A percentile compares a stretch with the other conserved stretches of the same genome.
These are phyloP conservation scores for Pichia rugopelliculosa DNA, from an alignment of 805 yeast species.

Conservation along the genomic window DNA sequence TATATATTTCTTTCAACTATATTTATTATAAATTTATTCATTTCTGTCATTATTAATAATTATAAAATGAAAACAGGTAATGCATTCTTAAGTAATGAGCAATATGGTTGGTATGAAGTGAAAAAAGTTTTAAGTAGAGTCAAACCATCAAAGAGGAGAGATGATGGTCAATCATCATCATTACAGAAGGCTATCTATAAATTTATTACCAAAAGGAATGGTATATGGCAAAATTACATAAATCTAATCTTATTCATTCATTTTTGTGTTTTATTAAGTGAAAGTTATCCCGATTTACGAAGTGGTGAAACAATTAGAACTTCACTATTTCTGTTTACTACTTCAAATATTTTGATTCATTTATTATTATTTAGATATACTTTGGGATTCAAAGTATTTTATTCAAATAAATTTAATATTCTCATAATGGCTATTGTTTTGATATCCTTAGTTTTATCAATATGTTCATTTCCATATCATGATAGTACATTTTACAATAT, in stretches of 20 bases:
- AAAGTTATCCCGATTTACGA: constrained; percentile 46
- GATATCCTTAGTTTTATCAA: constrained; percentile 48
- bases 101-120: constrained; percentile 83
- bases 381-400: constrained; percentile 39
- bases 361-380: constrained; percentile 42
- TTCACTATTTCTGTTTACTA: constrained; percentile 40
- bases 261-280: constrained; percentile 51
- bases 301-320: constrained; percentile 32
- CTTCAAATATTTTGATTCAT: constrained; percentile 41
- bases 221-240: constrained; percentile 5
- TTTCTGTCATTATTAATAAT: constrained; percentile 81
- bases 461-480: constrained; percentile 35
- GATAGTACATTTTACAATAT: constrained; percentile 44
- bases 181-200: constrained; percentile 42
- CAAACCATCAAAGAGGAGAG: constrained; percentile 49
- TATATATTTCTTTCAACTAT: constrained; percentile 77
- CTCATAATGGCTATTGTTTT: constrained; percentile 42
- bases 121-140: constrained; percentile 58
- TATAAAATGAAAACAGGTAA: constrained; percentile 76
- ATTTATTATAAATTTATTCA: constrained; percentile 79
- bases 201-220: constrained; percentile 44
- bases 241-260: constrained; percentile 44
- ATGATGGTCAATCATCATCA: constrained; percentile 29
- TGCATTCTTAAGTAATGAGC: constrained; percentile 76
- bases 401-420: constrained; percentile 58